phyloP scores from a whole-genome alignment of 129 eudicot species.

The Oenanthe sinensis region DNA sequence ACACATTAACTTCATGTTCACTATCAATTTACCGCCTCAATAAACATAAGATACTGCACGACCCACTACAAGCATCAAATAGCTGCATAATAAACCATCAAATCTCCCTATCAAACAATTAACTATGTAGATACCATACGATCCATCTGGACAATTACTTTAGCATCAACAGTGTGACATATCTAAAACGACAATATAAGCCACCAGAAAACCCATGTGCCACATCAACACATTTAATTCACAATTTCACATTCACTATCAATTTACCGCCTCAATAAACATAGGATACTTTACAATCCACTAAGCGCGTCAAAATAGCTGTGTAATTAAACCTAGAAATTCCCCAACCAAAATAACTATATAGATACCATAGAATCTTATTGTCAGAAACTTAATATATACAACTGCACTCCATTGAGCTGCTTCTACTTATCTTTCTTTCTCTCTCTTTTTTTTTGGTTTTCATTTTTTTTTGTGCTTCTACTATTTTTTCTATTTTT shows the following conservation, averaged over 20 bases:
- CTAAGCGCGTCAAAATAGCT: not conserved
- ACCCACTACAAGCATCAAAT: not conserved
- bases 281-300: not conserved
- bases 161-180: not conserved
- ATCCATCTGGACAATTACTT: not conserved
- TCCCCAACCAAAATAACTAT: not conserved
- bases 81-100: no score
- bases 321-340: not conserved
- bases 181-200: not conserved
- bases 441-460: not conserved
- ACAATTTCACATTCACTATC: not conserved
- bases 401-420: not conserved
- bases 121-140: not conserved
- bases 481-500: conserved; percentile 2
- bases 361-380: not conserved
- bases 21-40: not conserved
- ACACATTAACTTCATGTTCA: not conserved
- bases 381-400: not conserved
- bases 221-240: not conserved
- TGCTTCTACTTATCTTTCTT: not conserved
- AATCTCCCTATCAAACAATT: no score
- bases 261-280: not conserved
- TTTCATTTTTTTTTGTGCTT: not conserved
- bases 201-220: not conserved
- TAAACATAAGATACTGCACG: not conserved